A percentile compares a stretch with the other conserved stretches of the same genome.
These are phyloP conservation scores for Phycomyces blakesleeanus DNA, from an alignment of 192 early-diverging fungal genomes.

Conservation along the genomic window DNA sequence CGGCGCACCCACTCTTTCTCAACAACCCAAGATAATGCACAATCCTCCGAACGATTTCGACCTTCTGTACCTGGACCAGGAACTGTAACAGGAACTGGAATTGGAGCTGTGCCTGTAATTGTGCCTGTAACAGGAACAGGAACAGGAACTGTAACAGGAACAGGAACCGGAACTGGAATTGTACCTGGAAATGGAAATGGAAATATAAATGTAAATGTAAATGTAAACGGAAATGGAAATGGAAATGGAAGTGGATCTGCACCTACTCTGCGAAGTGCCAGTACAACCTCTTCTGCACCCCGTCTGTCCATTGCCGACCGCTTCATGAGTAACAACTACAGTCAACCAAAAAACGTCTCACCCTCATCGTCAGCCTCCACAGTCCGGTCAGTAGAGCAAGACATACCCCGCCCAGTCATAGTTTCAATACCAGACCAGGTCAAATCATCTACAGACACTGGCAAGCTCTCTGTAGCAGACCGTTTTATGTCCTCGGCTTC, in stretches of 20 bases:
- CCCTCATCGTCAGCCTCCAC: not conserved
- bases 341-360: not conserved
- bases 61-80: constrained; percentile 9
- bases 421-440: not conserved
- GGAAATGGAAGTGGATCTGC: too few species aligned
- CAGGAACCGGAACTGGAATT: too few species aligned
- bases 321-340: constrained; percentile 16
- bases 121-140: too few species aligned
- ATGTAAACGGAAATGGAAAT: too few species aligned
- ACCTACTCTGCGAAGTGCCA: constrained; percentile 1
- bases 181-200: too few species aligned
- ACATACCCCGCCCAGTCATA: not conserved
- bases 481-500: constrained; percentile 15
- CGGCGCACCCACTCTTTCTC: not conserved
- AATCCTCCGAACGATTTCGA: not conserved
- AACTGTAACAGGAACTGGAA: too few species aligned
- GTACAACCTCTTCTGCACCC: constrained; percentile 4
- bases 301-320: constrained; percentile 28
- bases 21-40: not conserved
- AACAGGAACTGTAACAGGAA: too few species aligned
- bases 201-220: too few species aligned
- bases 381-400: not conserved
- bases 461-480: constrained; percentile 22
- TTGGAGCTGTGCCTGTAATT: too few species aligned
- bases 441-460: not conserved